These are phyloP conservation scores for Cryptosporidium meleagridis DNA, from an alignment of 169 alveolate genomes.

Conservation along the genomic window DNA sequence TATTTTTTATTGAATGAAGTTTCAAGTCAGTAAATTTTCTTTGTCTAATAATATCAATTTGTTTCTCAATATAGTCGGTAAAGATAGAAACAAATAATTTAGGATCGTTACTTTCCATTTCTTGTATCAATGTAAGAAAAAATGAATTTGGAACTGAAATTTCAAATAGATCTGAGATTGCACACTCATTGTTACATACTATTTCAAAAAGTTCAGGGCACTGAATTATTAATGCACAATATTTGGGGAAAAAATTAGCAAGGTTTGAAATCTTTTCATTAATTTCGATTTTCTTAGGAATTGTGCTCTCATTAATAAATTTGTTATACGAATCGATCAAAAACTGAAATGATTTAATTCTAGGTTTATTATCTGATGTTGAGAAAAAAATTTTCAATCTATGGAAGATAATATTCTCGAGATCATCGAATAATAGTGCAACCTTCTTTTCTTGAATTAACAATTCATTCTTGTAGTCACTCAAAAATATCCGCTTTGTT, in stretches of 20 bases:
- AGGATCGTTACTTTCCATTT: slow-evolving; percentile 54
- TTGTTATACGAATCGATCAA: slow-evolving; percentile 33
- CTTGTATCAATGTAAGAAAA: background rate
- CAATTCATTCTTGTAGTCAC: slow-evolving; percentile 19
- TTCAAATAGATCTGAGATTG: slow-evolving; percentile 46
- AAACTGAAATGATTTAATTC: slow-evolving; percentile 34
- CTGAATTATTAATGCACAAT: slow-evolving; percentile 63
- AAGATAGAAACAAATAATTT: background rate
- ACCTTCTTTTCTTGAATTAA: background rate
- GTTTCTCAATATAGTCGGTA: slow-evolving; percentile 24
- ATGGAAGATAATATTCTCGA: slow-evolving; percentile 41
- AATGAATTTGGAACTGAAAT: slow-evolving; percentile 16
- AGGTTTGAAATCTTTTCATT: background rate
- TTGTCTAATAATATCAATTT: background rate
- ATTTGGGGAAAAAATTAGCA: slow-evolving; percentile 33
- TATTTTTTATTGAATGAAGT: slow-evolving; percentile 1
- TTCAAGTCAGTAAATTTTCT: slow-evolving; percentile 36
- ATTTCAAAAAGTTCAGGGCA: slow-evolving; percentile 72
- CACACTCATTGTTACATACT: background rate
- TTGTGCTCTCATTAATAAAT: slow-evolving; percentile 32
- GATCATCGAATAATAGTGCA: slow-evolving; percentile 13
- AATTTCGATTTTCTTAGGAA: slow-evolving; percentile 4
- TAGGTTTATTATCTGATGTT: background rate
- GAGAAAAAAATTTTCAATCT: slow-evolving; percentile 26
- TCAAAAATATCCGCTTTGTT: background rate